phyloP scores from a whole-genome alignment of 768 basidiomycete species.

The Hygrophoropsis aurantiaca region DNA sequence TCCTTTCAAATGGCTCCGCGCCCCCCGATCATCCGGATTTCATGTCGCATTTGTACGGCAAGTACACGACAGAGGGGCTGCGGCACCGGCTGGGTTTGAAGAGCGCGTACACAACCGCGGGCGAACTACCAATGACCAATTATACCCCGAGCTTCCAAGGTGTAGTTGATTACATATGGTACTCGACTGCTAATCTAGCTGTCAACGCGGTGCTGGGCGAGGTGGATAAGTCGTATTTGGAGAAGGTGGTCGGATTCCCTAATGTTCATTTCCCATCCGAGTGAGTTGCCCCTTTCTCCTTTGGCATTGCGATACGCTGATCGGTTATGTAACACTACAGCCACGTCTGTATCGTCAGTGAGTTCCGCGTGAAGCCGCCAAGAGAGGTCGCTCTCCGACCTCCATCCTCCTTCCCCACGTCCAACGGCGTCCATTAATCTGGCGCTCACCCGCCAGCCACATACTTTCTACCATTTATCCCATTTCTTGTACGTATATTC shows the following conservation, averaged over 20 bases:
- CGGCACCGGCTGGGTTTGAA: conserved; percentile 78
- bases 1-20: conserved; percentile 70
- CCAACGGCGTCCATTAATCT: conserved; percentile 34
- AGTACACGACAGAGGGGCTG: conserved; percentile 88
- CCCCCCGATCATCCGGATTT: conserved; percentile 86
- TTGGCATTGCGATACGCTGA: conserved; percentile 4
- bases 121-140: conserved; percentile 80
- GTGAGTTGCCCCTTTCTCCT: conserved; percentile 49
- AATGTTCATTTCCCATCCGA: conserved; percentile 96
- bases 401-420: conserved; percentile 38
- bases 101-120: conserved; percentile 72
- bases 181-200: conserved; percentile 67
- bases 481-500: conserved; percentile 11
- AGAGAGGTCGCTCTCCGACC: conserved; percentile 43
- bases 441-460: conserved; percentile 3
- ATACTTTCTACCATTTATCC: conserved; percentile 12
- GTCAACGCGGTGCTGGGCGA: conserved; percentile 86
- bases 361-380: conserved; percentile 80
- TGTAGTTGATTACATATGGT: conserved; percentile 94
- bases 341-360: conserved; percentile 68
- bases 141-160: conserved; percentile 86
- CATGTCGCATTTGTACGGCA: conserved; percentile 86
- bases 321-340: conserved; percentile 36
- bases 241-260: conserved; percentile 94
- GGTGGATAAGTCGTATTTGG: conserved; percentile 81